Evolutionary conservation across 805 yeast species (phyloP).

Genomic region (Candida boleticola): DNA sequence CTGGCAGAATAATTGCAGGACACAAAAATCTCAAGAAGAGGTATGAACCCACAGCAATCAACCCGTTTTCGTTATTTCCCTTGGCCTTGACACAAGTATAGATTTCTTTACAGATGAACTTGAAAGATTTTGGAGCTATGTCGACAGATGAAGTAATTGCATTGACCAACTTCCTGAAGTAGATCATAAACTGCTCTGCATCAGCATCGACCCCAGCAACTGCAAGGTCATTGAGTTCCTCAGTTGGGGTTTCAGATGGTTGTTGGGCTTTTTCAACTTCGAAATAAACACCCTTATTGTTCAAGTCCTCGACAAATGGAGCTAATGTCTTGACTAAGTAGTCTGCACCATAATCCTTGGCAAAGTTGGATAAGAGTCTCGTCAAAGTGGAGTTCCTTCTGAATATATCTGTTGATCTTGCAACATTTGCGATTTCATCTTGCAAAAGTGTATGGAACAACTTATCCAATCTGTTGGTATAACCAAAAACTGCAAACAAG

Average conservation of each 20-base stretch:
- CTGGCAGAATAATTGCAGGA: slow-evolving; percentile 91
- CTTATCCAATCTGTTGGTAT: slow-evolving; percentile 33
- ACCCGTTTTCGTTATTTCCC: slow-evolving; percentile 61
- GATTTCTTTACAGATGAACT: slow-evolving; percentile 67
- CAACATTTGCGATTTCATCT: slow-evolving; percentile 60
- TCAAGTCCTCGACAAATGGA: slow-evolving; percentile 56
- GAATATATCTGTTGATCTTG: slow-evolving; percentile 67
- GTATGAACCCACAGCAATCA: slow-evolving; percentile 80
- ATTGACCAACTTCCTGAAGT: slow-evolving; percentile 55
- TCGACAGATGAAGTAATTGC: slow-evolving; percentile 55
- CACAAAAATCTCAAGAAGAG: slow-evolving; percentile 81
- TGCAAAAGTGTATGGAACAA: slow-evolving; percentile 54
- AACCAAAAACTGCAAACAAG: slow-evolving; percentile 51
- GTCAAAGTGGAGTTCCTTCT: slow-evolving; percentile 84
- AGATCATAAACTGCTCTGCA: slow-evolving; percentile 51
- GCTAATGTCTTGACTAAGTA: slow-evolving; percentile 54
- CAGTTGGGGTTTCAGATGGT: background rate
- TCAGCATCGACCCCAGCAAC: slow-evolving; percentile 31
- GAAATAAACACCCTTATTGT: slow-evolving; percentile 48
- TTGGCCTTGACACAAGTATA: slow-evolving; percentile 53
- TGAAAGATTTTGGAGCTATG: slow-evolving; percentile 67
- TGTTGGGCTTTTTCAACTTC: slow-evolving; percentile 59
- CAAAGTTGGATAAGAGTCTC: slow-evolving; percentile 66
- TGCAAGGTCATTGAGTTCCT: too few relatives aligned
- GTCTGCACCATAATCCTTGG: slow-evolving; percentile 61